phyloP scores from a whole-genome alignment of 2,329 filamentous ascomycete species.

The Hymenoscyphus fraxineus region DNA sequence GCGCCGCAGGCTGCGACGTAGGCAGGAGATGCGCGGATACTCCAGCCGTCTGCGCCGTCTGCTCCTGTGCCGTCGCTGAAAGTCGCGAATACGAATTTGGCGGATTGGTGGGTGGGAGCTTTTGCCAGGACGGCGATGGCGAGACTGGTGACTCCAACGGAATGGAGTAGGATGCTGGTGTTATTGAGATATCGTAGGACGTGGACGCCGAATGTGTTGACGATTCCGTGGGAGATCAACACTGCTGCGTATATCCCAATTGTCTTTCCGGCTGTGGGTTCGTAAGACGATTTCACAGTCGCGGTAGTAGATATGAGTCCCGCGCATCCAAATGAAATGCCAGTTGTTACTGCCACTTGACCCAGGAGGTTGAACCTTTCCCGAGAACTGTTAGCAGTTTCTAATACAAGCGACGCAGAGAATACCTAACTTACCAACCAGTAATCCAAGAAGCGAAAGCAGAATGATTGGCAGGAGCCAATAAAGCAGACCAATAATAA shows the following conservation, averaged over 20 bases:
- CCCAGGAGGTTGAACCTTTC: constrained; percentile 45
- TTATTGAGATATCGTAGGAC: constrained; percentile 56
- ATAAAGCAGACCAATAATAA: constrained; percentile 58
- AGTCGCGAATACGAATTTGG: constrained; percentile 51
- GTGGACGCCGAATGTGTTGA: constrained; percentile 56
- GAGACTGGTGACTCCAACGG: constrained; percentile 48
- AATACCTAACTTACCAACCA: constrained; percentile 36
- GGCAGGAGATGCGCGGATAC: constrained; percentile 47
- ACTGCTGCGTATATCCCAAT: constrained; percentile 59
- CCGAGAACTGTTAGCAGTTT: background rate
- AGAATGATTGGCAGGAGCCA: constrained; percentile 46
- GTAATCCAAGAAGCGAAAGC: constrained; percentile 46
- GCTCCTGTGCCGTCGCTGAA: constrained; percentile 50
- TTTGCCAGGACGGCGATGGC: constrained; percentile 54
- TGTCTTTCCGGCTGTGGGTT: constrained; percentile 44
- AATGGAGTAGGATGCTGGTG: constrained; percentile 52
- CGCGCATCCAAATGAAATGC: constrained; percentile 45
- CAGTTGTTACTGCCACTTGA: constrained; percentile 47
- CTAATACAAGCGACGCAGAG: background rate
- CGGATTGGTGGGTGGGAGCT: constrained; percentile 52
- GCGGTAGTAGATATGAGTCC: constrained; percentile 44
- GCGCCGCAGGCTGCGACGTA: constrained; percentile 53
- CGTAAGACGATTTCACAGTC: constrained; percentile 41
- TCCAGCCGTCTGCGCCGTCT: constrained; percentile 44
- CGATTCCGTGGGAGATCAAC: constrained; percentile 49